Evolutionary conservation across 306 rosid genomes (phyloP), one percentile per base, ranked within the genome.

Genomic region (Cicer yamashitae): DNA sequence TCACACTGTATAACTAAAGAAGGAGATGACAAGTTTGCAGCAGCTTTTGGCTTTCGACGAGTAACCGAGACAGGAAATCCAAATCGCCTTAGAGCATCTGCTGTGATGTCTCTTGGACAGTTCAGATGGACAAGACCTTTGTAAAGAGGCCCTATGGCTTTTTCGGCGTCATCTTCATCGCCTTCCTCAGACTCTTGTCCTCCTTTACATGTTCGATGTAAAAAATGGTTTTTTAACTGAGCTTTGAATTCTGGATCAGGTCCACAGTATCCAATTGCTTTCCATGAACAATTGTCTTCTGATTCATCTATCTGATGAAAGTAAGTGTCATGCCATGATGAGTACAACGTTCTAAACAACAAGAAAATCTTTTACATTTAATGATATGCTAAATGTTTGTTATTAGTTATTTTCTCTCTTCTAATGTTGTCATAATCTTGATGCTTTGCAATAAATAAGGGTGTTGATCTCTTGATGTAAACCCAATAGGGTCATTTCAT

Each of bases 221-320:
- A 67, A 10, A 77, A 78, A 54, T 70, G 78, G 17, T 56, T 44
- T 64, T 57, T 83, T 51, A 81, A 60, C 77, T 85, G 88, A 60
- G 79, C 69, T 58, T 74, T 87, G 85, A 86, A 87, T 15, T 87
- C 83, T 52, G 90, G 91, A 48, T 92, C 93, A 8, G 91, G 89
- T 73, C 97, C 93, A 1, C 73, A 62, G 45, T 92, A 92, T 67
- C 89, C 92, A 18, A 92, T 90, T 68, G 97, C 97, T 58, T 86
- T 83, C 97, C 97, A 92, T 77, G 93, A 59, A 30, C 30, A 4
- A 71, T 90, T 92, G 1, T 86, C 84, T 44, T 78, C 81, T 71
- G 89, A 80, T 64, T 87, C 91, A 71, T 92, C 90, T 59, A 88
- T 12, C 97, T n/a, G n/a, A n/a, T 92, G 87, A 67, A 70, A 78